Conservation (phyloP, 495 filamentous ascomycete genomes). For the Aspergillus funiculosus region DNA sequence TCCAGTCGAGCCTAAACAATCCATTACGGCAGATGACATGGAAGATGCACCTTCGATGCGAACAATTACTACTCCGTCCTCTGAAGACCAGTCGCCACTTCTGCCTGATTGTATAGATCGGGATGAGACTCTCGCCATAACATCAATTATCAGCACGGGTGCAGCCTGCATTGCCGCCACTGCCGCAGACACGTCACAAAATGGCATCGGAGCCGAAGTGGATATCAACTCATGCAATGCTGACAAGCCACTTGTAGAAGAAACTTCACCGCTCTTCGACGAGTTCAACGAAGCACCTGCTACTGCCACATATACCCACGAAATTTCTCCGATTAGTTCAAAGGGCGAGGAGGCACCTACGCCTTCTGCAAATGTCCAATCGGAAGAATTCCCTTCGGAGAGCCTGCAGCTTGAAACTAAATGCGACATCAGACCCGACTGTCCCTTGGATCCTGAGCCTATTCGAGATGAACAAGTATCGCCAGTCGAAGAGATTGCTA, state of each 20-base stretch:
- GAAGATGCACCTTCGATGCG: background rate
- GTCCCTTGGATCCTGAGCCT: too few species aligned
- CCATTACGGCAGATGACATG: background rate
- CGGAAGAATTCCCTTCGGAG: too few species aligned
- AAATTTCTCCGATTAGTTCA: too few species aligned
- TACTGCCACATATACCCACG: too few species aligned
- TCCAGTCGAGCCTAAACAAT: conserved; percentile 3
- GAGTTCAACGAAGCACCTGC: too few species aligned
- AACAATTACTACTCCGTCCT: background rate
- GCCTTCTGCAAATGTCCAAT: too few species aligned
- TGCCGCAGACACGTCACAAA: background rate
- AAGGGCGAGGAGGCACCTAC: too few species aligned
- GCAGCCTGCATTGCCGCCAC: background rate
- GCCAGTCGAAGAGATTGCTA: too few species aligned
- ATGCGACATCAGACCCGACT: too few species aligned
- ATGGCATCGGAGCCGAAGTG: background rate
- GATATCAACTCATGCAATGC: background rate
- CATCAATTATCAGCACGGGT: background rate
- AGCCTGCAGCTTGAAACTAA: too few species aligned
- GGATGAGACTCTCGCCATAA: background rate
- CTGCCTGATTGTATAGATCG: background rate
- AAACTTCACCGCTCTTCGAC: background rate
- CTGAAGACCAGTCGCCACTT: background rate
- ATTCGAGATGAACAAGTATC: too few species aligned
- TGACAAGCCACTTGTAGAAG: background rate